phyloP scores from a whole-genome alignment of 805 yeast genomes.

The Monosporozyma aerobia region DNA sequence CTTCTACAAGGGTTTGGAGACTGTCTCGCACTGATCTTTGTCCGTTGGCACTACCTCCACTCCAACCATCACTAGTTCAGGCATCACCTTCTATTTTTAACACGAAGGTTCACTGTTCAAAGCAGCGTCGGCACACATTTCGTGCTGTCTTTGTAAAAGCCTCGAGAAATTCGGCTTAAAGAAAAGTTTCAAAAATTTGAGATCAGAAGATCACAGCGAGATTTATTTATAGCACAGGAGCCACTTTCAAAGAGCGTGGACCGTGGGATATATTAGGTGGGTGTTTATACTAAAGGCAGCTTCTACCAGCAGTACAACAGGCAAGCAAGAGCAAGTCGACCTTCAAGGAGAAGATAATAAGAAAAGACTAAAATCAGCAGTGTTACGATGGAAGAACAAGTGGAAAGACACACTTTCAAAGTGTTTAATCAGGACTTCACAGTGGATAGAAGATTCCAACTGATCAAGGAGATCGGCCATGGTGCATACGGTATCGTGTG shows the following conservation, averaged over 20 bases:
- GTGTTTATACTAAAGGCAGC: too few species aligned
- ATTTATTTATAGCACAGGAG: background rate
- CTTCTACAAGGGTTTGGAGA: constrained; percentile 44
- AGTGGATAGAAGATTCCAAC: constrained; percentile 78
- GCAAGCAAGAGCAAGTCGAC: too few species aligned
- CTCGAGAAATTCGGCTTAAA: background rate
- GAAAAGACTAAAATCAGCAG: background rate
- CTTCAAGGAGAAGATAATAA: background rate
- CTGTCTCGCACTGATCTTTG: background rate
- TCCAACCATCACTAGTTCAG: too few species aligned
- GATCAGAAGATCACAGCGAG: background rate
- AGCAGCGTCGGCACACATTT: background rate
- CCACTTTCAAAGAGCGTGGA: too few species aligned
- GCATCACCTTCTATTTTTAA: background rate
- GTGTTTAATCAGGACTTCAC: constrained; percentile 87
- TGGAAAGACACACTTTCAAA: constrained; percentile 42
- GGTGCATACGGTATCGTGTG: constrained; percentile 98
- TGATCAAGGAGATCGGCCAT: constrained; percentile 90
- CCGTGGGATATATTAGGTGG: too few species aligned
- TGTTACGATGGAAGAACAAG: constrained; percentile 20
- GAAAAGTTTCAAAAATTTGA: background rate
- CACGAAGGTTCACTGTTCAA: background rate
- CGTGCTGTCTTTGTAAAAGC: background rate
- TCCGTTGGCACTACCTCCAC: background rate
- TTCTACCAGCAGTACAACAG: too few species aligned